phyloP scores from a whole-genome alignment of 179 eudicot genomes.

The Carnegiea gigantea region DNA sequence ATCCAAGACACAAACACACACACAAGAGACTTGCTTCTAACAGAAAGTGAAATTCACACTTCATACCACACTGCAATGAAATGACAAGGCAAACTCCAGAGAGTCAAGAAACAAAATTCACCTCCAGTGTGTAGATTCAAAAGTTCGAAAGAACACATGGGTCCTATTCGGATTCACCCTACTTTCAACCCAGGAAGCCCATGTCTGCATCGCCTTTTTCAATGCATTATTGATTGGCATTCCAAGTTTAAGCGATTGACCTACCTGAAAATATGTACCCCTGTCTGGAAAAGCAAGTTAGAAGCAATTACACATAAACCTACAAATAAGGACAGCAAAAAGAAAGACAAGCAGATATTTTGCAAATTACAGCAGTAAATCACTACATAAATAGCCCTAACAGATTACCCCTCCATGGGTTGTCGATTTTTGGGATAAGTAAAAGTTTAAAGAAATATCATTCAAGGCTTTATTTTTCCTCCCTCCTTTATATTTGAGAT shows the following conservation, averaged over 20 bases:
- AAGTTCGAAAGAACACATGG: slow-evolving; percentile 84
- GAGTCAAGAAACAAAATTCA: slow-evolving; percentile 24
- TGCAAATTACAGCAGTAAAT: not conserved
- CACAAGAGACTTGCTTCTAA: not conserved
- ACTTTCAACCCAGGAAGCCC: slow-evolving; percentile 88
- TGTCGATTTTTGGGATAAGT: not conserved
- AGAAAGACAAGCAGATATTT: not conserved
- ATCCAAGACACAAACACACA: not conserved
- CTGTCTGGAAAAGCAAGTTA: slow-evolving; percentile 58
- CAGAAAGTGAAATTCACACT: not conserved
- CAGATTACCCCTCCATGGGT: not conserved
- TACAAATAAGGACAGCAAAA: not conserved
- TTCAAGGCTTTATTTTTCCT: not conserved
- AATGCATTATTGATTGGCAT: slow-evolving; percentile 69
- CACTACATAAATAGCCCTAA: not conserved
- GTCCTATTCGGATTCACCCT: slow-evolving; percentile 69
- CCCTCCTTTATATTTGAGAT: not conserved
- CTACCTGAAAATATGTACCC: slow-evolving; percentile 85
- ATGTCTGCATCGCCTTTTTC: slow-evolving; percentile 61
- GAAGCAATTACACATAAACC: slow-evolving; percentile 20
- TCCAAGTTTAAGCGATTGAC: slow-evolving; percentile 72
- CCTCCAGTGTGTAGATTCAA: slow-evolving; percentile 96
- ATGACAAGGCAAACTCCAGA: not conserved
- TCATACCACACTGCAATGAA: not conserved
- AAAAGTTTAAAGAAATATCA: no score